A percentile compares a stretch with the other conserved stretches of the same genome.
These are phyloP conservation scores for Cladorrhinum sp. DNA, from an alignment of 2,329 filamentous ascomycete species.

Conservation along the genomic window DNA sequence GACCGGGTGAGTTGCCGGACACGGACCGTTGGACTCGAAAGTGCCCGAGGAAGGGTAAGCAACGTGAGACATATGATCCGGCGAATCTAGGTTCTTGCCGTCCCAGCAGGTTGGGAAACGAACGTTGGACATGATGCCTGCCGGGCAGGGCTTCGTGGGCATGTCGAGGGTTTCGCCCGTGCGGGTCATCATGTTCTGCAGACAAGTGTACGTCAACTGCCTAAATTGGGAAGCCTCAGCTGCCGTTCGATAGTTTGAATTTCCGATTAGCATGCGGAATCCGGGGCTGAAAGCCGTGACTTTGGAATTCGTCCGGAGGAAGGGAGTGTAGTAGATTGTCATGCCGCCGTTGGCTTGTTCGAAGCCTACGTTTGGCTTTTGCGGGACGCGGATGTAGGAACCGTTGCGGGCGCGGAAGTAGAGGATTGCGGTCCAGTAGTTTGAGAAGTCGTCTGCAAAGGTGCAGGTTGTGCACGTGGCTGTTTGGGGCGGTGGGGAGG, in stretches of 20 bases:
- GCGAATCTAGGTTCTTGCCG: slow-evolving; percentile 43
- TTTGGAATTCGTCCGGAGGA: slow-evolving; percentile 28
- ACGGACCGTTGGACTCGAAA: slow-evolving; percentile 26
- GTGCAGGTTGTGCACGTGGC: slow-evolving; percentile 32
- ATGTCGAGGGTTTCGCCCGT: slow-evolving; percentile 38
- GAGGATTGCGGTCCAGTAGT: slow-evolving; percentile 28
- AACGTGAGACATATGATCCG: slow-evolving; percentile 47
- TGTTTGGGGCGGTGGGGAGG: slow-evolving; percentile 21
- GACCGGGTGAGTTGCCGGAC: slow-evolving; percentile 32
- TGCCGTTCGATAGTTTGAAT: slow-evolving; percentile 33
- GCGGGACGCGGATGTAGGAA: slow-evolving; percentile 32
- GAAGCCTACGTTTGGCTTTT: slow-evolving; percentile 33
- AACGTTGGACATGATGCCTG: slow-evolving; percentile 40
- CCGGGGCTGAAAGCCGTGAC: slow-evolving; percentile 43
- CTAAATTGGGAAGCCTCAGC: slow-evolving; percentile 36
- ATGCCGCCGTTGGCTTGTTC: slow-evolving; percentile 32
- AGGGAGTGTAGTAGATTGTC: slow-evolving; percentile 34
- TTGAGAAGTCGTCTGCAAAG: slow-evolving; percentile 36
- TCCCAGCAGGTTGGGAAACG: slow-evolving; percentile 51
- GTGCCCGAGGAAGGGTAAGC: slow-evolving; percentile 17
- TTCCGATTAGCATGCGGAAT: slow-evolving; percentile 44
- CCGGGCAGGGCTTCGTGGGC: slow-evolving; percentile 33
- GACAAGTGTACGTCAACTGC: slow-evolving; percentile 43
- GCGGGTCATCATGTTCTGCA: slow-evolving; percentile 37
- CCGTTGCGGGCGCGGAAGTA: slow-evolving; percentile 35